Conservation (phyloP, 495 filamentous ascomycete genomes). For the Penicillium longicatenatum region DNA sequence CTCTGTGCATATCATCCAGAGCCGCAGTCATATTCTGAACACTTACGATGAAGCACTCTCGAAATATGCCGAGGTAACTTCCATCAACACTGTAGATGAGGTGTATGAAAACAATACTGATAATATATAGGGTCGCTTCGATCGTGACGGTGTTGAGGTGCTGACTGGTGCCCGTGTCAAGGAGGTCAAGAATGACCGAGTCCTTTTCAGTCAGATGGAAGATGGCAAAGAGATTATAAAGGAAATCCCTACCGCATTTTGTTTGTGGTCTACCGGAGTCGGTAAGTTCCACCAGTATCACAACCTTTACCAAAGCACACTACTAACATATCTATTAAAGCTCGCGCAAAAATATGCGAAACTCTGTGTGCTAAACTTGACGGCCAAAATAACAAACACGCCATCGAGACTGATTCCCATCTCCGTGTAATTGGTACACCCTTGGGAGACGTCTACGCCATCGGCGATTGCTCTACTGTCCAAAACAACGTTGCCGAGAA, state of each 20-base stretch:
- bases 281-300: conserved; percentile 33
- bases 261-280: conserved; percentile 97
- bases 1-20: conserved; percentile 96
- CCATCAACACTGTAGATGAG: not conserved
- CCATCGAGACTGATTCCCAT: conserved; percentile 93
- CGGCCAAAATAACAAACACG: conserved; percentile 82
- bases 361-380: conserved; percentile 72
- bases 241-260: conserved; percentile 94
- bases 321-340: conserved; percentile 31
- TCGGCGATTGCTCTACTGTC: conserved; percentile 96
- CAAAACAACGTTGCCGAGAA: conserved; percentile 93
- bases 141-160: conserved; percentile 86
- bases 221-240: conserved; percentile 77
- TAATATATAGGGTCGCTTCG: conserved; percentile 60
- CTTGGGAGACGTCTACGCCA: conserved; percentile 92
- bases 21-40: conserved; percentile 90
- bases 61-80: conserved; percentile 76
- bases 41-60: conserved; percentile 97
- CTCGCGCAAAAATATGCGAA: conserved; percentile 79
- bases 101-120: conserved; percentile 18
- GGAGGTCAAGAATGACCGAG: conserved; percentile 79
- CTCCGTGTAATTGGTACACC: conserved; percentile 90
- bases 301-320: not conserved
- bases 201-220: conserved; percentile 84
- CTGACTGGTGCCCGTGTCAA: conserved; percentile 90